Evolutionary conservation across 129 eudicot species (phyloP), one percentile per base, ranked within the genome.

Genomic region (Chrysanthemum lavandulifolium): DNA sequence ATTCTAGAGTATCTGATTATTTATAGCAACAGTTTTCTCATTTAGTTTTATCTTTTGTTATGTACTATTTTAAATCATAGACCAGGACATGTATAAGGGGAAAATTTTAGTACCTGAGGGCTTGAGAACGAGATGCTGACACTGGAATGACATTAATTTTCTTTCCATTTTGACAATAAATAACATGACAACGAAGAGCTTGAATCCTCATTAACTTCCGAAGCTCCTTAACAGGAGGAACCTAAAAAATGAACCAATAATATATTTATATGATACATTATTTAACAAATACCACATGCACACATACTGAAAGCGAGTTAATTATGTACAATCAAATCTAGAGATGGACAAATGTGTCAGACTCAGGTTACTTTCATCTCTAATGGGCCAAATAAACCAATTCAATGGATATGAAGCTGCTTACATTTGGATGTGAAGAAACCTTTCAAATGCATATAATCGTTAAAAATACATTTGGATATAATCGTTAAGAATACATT

Each of bases 51-150:
- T n/a, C 6, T 13, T 61, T 55, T 40, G 56, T 56, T 11, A 36
- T 33, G 31, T 13, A 43, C 19, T 63, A 63, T 0, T 52, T 33
- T 51, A 13, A 63, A n/a, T 16, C 65, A 40, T 6, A 63, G 55
- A 58, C 52, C 16, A 52, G 61, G 33, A 61, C 14, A 73, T 7
- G 14, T 51, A 55, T 18, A 18, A 50, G 10, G 21, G 33, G 11
- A 61, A 61, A 69, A 25, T 9, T 27, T 61, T 13, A 16, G 7
- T 72, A 91, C 99, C 99, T 84, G 77, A 95, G 97, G 14, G 99
- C 99, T 83, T 95, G 99, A 71, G 89, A 90, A 60, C 99, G 99
- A 63, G 99, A 95, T 61, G 97, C 97, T 50, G 93, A 62, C 9
- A 88, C 96, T 50, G 99, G 99, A 78, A 95, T 83, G 14, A 95